A percentile compares a stretch with the other conserved stretches of the same genome.
These are phyloP conservation scores for Hanseniaspora vineae DNA, from an alignment of 805 yeast genomes.

Conservation along the genomic window DNA sequence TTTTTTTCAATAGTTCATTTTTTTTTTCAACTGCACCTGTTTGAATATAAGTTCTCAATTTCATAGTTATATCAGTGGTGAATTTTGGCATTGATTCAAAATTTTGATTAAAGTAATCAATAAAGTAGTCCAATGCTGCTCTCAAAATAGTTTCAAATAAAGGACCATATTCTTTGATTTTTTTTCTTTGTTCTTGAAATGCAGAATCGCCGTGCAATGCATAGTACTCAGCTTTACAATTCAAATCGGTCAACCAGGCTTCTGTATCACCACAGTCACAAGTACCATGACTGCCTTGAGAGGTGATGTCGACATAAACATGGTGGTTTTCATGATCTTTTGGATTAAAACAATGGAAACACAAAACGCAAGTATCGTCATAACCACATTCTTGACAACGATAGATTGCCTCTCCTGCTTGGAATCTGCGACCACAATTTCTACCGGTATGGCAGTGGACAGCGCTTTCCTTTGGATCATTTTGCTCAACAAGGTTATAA, in stretches of 20 bases:
- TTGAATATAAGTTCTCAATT: slow-evolving; percentile 19
- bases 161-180: background rate
- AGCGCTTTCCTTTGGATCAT: slow-evolving; percentile 1
- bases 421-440: slow-evolving; percentile 56
- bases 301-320: slow-evolving; percentile 39
- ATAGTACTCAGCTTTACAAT: slow-evolving; percentile 31
- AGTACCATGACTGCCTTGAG: slow-evolving; percentile 39
- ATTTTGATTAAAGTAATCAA: slow-evolving; percentile 28
- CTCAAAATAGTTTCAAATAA: slow-evolving; percentile 18
- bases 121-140: slow-evolving; percentile 27
- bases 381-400: slow-evolving; percentile 65
- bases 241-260: slow-evolving; percentile 42
- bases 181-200: background rate
- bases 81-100: slow-evolving; percentile 18
- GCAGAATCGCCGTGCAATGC: slow-evolving; percentile 3
- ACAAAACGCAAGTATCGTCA: slow-evolving; percentile 68
- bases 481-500: background rate
- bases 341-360: slow-evolving; percentile 59
- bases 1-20: slow-evolving; percentile 11
- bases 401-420: slow-evolving; percentile 51
- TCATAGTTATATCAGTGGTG: slow-evolving; percentile 18
- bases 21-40: slow-evolving; percentile 11
- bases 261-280: slow-evolving; percentile 66
- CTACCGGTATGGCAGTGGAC: slow-evolving; percentile 37
- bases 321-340: slow-evolving; percentile 57